Base-by-base conservation (phyloP, 2,329 filamentous ascomycete genomes). In the Colletotrichum limetticola region DNA sequence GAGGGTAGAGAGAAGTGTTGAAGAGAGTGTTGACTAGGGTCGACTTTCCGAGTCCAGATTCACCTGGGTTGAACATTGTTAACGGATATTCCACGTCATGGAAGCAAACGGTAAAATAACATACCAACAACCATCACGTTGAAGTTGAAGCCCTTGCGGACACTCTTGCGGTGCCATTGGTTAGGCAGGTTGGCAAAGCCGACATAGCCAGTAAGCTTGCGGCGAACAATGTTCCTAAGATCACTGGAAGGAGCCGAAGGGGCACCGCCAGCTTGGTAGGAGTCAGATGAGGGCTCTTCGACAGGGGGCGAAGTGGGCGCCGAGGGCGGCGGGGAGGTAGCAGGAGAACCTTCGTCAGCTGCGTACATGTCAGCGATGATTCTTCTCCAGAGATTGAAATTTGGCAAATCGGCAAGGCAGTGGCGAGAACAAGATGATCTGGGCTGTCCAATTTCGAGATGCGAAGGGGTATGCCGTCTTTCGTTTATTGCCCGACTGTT, bases 131-230 rank as follows among this genome's bases (percentile, higher is more conserved):
- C 97, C 97, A 99, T 99, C 78, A 99, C 97, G 83, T 99, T 99
- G 90, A 99, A 99, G 91, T 98, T 99, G 91, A 99, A 99, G 75
- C 97, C 97, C 87, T 99, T 99, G 83, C 97, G 95, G 81, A 99
- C 97, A 91, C 95, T 98, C 93, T 99, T 99, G 85, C 97, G 96
- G 89, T 99, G 97, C 97, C 97, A 99, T 87, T 99, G 97, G 88
- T 99, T 99, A 76, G 97, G 97, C 82, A 99, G 87, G 85, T 99
- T 99, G 84, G 97, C 97, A 82, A 99, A 99, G 77, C 97, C 97
- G 80, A 99, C 97, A 80, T 98, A 99, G 82, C 97, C 97, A 63
- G 97, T 98, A 82, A 99, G 89, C 90, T 99, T 99, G 85, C 97
- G 92, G 85, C 97, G 94, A 80, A 99, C 96, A 83, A 99, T 97